Base-by-base conservation (phyloP, 495 filamentous ascomycete genomes). In the Trichoderma virens region DNA sequence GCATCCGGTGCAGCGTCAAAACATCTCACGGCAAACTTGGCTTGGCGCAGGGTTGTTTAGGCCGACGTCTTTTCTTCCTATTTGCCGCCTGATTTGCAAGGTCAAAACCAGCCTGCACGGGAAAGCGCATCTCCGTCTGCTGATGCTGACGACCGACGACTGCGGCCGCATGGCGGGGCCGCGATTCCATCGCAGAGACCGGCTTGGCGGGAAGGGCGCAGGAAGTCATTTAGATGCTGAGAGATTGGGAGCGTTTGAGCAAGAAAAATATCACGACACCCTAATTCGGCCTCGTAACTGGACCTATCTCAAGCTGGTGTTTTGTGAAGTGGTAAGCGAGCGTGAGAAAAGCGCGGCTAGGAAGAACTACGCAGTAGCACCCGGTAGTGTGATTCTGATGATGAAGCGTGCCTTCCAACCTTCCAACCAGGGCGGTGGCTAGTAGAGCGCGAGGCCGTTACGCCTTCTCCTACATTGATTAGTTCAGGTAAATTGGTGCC, bases 111-210 rank as follows among this genome's bases (percentile, higher is more conserved):
- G 23, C 51, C 9, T 56, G 27, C 23, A 28, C 51, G 51, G 51
- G 20, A 28, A 25, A 30, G 23, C 20, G 9, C 51, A 30, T 2
- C 25, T 56, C 51, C 51, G 51, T 28, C 51, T 28, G 25, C 27
- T 56, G 25, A 30, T 56, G 51, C 51, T 56, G 51, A 56, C 51
- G 51, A 25, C 51, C 51, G 51, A 56, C 51, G 51, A 56, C 51
- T 56, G 51, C 51, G 51, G 51, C 18, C 51, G 51, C 25, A 56
- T 30, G 6, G 51, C 51, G 51, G 51, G 51, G 51, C 51, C 51
- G 51, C 51, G 51, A 56, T 28, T 56, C 27, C 51, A 30, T 56
- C 51, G 23, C 27, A 30, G 51, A 25, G 7, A 35, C 51, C 51
- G 51, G 25, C 13, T 56, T 28, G 18, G 30, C 51, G 23, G 25